These are phyloP conservation scores for Nigrograna mackinnonii DNA, from an alignment of 2,329 filamentous ascomycete genomes.

Conservation along the genomic window DNA sequence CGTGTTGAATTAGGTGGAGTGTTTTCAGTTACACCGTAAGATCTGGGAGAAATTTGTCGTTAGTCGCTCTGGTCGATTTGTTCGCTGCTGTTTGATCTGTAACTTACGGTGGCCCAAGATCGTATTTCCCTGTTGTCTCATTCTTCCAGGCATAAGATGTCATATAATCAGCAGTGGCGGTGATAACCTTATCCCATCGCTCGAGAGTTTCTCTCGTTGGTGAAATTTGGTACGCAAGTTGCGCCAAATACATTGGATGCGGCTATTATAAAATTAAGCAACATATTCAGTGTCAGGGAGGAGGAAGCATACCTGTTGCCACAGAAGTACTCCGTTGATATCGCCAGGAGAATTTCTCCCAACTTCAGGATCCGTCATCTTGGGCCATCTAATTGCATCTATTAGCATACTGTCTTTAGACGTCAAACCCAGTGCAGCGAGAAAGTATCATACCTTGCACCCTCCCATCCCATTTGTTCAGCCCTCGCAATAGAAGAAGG, in stretches of 20 bases:
- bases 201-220: constrained; percentile 47
- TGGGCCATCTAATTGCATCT: no score
- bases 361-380: constrained; percentile 58
- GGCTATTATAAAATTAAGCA: constrained; percentile 31
- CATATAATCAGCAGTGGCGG: constrained; percentile 61
- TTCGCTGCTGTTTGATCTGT: no score
- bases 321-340: constrained; percentile 63
- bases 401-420: no score
- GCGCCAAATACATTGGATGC: constrained; percentile 62
- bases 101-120: constrained; percentile 50
- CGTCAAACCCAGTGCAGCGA: no score
- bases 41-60: constrained; percentile 18
- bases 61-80: not conserved
- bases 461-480: constrained; percentile 39
- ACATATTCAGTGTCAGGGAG: no score
- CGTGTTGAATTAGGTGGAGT: constrained; percentile 58
- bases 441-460: constrained; percentile 37
- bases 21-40: constrained; percentile 58
- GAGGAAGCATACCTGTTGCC: constrained; percentile 58
- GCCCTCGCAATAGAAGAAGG: constrained; percentile 36
- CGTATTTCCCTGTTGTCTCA: constrained; percentile 53
- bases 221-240: constrained; percentile 54
- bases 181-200: constrained; percentile 58
- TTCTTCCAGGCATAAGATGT: constrained; percentile 59
- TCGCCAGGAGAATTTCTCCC: constrained; percentile 60